A percentile compares a stretch with the other conserved stretches of the same genome.
Conservation (phyloP, 2,329 filamentous ascomycete species). For the Sporothrix protearum region DNA sequence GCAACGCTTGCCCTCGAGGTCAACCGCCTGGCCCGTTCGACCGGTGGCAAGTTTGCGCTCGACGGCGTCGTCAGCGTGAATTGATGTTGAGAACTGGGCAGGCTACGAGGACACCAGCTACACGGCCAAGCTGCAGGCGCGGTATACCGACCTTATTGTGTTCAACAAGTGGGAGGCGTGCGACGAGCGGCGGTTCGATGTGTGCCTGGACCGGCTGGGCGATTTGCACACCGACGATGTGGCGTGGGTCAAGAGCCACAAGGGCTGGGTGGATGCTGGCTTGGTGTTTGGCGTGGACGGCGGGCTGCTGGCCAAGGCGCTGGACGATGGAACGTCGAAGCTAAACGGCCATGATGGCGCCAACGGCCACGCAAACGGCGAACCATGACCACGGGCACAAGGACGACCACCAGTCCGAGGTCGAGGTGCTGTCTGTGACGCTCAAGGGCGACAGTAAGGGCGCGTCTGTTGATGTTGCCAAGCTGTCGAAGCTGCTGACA, state of each 20-base stretch:
- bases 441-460: constrained; percentile 47
- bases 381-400: constrained; percentile 49
- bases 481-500: constrained; percentile 64
- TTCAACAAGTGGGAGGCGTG: constrained; percentile 90
- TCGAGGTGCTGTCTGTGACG: constrained; percentile 85
- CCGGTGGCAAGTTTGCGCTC: constrained; percentile 63
- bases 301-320: constrained; percentile 49
- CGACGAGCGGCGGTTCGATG: constrained; percentile 69
- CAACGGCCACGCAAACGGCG: constrained; percentile 32
- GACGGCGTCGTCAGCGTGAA: constrained; percentile 86
- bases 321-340: constrained; percentile 45
- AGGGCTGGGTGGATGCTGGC: constrained; percentile 72
- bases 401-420: constrained; percentile 72
- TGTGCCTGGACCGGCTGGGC: constrained; percentile 72
- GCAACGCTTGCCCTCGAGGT: constrained; percentile 89
- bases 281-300: constrained; percentile 86
- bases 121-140: constrained; percentile 82
- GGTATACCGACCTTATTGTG: constrained; percentile 85
- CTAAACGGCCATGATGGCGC: constrained; percentile 37
- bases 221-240: constrained; percentile 71
- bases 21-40: constrained; percentile 71
- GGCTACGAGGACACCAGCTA: constrained; percentile 90
- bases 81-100: constrained; percentile 93
- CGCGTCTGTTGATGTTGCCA: constrained; percentile 48
- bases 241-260: constrained; percentile 80